Percentiles rank a stretch among this genome's conserved stretches.
phyloP scores from a whole-genome alignment of 192 early-diverging fungal genomes.

The Coemansia asiatica region DNA sequence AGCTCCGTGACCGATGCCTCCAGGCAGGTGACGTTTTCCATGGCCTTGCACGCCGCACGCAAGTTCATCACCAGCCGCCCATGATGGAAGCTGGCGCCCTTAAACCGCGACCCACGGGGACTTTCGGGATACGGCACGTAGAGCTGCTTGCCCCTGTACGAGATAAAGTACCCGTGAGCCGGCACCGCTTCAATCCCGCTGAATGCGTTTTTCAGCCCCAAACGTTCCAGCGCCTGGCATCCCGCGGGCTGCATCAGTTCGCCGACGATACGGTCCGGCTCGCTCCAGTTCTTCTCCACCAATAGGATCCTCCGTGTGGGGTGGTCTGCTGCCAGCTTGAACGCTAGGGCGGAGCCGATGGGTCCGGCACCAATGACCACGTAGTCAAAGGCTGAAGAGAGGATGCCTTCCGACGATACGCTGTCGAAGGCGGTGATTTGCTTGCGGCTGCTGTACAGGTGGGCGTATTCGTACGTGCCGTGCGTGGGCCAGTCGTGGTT shows the following conservation, averaged over 20 bases:
- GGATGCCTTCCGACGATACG: neutral
- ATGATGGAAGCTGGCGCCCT: slow-evolving; percentile 89
- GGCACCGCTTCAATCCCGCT: slow-evolving; percentile 83
- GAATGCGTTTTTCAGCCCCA: slow-evolving; percentile 74
- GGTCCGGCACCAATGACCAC: slow-evolving; percentile 92
- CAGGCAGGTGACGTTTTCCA: slow-evolving; percentile 66
- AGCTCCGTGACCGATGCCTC: slow-evolving; percentile 77
- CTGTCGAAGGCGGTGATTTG: slow-evolving; percentile 11
- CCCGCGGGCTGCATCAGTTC: slow-evolving; percentile 97
- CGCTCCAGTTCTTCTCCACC: slow-evolving; percentile 82
- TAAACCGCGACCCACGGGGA: slow-evolving; percentile 42
- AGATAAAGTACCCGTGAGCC: slow-evolving; percentile 84
- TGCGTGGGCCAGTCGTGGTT: slow-evolving; percentile 47
- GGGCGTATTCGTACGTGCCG: slow-evolving; percentile 33
- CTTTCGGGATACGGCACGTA: slow-evolving; percentile 71
- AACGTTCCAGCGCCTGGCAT: slow-evolving; percentile 70
- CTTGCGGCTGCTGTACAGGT: slow-evolving; percentile 25
- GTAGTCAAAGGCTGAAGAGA: slow-evolving; percentile 61
- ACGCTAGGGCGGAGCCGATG: slow-evolving; percentile 86
- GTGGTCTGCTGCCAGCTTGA: slow-evolving; percentile 69
- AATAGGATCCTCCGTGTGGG: slow-evolving; percentile 58
- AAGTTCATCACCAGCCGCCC: slow-evolving; percentile 89
- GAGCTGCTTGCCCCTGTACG: slow-evolving; percentile 62
- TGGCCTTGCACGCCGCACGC: slow-evolving; percentile 59
- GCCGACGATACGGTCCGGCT: slow-evolving; percentile 98